phyloP scores from a whole-genome alignment of 2,329 filamentous ascomycete species.

The Neopestalotiopsis clavispora region DNA sequence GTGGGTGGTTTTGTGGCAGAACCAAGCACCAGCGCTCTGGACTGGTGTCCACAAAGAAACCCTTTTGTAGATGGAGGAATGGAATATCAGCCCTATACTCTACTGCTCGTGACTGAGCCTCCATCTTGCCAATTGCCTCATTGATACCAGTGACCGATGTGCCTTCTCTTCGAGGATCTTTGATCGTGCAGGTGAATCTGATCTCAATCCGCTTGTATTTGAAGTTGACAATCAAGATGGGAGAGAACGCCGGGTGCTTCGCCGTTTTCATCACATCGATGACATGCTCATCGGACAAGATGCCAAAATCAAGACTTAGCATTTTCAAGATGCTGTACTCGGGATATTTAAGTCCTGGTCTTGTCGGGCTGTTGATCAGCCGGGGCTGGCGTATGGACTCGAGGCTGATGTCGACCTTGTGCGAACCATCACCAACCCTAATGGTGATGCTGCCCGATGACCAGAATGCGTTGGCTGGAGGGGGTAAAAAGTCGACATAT shows the following conservation, averaged over 20 bases:
- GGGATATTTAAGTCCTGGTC: constrained; percentile 35
- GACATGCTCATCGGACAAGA: constrained; percentile 54
- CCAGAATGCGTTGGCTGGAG: constrained; percentile 60
- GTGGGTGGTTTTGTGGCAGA: constrained; percentile 54
- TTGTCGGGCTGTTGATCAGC: constrained; percentile 35
- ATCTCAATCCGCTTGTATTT: constrained; percentile 43
- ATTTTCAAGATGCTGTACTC: constrained; percentile 47
- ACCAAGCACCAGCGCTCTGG: constrained; percentile 44
- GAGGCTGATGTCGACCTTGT: not conserved
- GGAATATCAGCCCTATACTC: constrained; percentile 48
- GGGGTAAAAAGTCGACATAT: constrained; percentile 62
- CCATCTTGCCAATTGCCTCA: constrained; percentile 19
- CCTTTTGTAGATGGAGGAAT: constrained; percentile 50
- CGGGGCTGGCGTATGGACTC: not conserved
- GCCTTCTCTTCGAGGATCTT: constrained; percentile 28
- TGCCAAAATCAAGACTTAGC: constrained; percentile 64
- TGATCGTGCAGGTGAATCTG: constrained; percentile 39
- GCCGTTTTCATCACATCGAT: constrained; percentile 65
- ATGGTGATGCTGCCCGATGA: constrained; percentile 35
- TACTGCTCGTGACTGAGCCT: constrained; percentile 20
- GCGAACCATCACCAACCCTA: not conserved
- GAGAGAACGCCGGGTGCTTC: constrained; percentile 28
- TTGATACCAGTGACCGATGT: constrained; percentile 18
- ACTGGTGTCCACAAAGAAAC: constrained; percentile 43
- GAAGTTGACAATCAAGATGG: constrained; percentile 44